phyloP scores from a whole-genome alignment of 140 eudicot genomes.

The Senecio squalidus region DNA sequence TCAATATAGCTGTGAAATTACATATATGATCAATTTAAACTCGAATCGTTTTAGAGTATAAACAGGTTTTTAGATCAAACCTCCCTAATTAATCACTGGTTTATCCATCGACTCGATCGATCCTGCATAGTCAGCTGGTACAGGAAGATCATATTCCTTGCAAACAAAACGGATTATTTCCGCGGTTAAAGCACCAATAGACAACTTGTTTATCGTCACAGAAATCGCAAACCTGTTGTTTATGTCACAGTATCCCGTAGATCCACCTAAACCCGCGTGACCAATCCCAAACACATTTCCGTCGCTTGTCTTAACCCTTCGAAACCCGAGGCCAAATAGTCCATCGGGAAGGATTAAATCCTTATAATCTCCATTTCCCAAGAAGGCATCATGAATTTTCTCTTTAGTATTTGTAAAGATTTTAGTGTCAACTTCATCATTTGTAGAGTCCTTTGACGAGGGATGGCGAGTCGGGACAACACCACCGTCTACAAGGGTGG shows the following conservation, averaged over 20 bases:
- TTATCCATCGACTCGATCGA: background rate
- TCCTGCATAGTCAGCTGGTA: slow-evolving; percentile 38
- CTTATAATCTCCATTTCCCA: background rate
- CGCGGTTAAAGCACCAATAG: slow-evolving; percentile 51
- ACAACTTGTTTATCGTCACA: slow-evolving; percentile 60
- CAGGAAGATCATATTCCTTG: slow-evolving; percentile 48
- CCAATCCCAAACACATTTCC: slow-evolving; percentile 44
- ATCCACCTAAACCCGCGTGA: slow-evolving; percentile 76
- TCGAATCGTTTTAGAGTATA: background rate
- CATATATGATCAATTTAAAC: background rate
- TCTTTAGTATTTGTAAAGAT: background rate
- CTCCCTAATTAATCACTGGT: background rate
- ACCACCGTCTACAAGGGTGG: slow-evolving; percentile 60
- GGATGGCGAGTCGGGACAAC: slow-evolving; percentile 28
- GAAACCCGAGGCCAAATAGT: background rate
- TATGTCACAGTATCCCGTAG: slow-evolving; percentile 57
- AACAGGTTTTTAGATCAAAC: background rate
- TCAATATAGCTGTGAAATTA: background rate
- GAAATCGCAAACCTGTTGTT: slow-evolving; percentile 53
- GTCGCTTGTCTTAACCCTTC: background rate
- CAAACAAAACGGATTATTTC: slow-evolving; percentile 49
- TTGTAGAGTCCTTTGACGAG: background rate
- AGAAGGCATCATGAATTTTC: background rate
- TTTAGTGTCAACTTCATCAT: slow-evolving; percentile 5
- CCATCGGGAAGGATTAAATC: background rate